These are phyloP conservation scores for Jasminum sambac DNA, from an alignment of 257 asterid genomes.

Conservation along the genomic window DNA sequence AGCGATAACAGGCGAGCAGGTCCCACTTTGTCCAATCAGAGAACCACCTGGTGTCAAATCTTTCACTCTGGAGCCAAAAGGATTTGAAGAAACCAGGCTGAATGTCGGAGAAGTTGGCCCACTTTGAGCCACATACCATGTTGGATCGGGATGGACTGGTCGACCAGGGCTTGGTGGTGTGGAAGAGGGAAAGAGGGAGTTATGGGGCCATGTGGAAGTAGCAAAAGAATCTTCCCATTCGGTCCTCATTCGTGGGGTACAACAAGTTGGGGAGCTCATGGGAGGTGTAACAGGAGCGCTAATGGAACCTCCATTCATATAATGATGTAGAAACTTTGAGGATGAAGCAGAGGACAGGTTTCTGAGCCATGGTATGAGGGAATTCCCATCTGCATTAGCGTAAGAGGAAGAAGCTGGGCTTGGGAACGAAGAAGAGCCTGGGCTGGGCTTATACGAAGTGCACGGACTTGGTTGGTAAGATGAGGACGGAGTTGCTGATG, in stretches of 20 bases:
- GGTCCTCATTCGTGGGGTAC: slow-evolving; percentile 43
- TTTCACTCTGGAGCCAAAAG: slow-evolving; percentile 57
- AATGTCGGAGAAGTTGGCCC: slow-evolving; percentile 72
- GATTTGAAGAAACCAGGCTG: slow-evolving; percentile 68
- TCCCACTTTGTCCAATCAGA: slow-evolving; percentile 56
- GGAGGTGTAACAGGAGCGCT: slow-evolving; percentile 88
- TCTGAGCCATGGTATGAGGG: slow-evolving; percentile 77
- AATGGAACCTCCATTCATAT: slow-evolving; percentile 54
- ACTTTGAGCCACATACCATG: slow-evolving; percentile 36
- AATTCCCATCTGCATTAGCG: slow-evolving; percentile 45
- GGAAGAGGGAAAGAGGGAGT: slow-evolving; percentile 46
- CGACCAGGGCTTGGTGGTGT: slow-evolving; percentile 58
- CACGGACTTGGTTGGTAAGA: slow-evolving; percentile 54
- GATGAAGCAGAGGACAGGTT: slow-evolving; percentile 58
- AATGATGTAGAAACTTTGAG: slow-evolving; percentile 42
- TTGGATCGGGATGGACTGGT: slow-evolving; percentile 29
- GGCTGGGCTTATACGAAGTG: slow-evolving; percentile 53
- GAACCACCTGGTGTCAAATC: slow-evolving; percentile 46
- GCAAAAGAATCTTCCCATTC: slow-evolving; percentile 37
- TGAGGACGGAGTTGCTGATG: slow-evolving; percentile 56
- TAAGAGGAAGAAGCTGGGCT: slow-evolving; percentile 59
- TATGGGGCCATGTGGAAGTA: slow-evolving; percentile 42
- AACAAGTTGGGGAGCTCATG: slow-evolving; percentile 59
- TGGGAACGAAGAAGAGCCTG: slow-evolving; percentile 57
- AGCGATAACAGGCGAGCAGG: slow-evolving; percentile 72